Evolutionary conservation across 2,329 filamentous ascomycete genomes (phyloP), one percentile per base, ranked within the genome.

Genomic region (Epichloe baconii): DNA sequence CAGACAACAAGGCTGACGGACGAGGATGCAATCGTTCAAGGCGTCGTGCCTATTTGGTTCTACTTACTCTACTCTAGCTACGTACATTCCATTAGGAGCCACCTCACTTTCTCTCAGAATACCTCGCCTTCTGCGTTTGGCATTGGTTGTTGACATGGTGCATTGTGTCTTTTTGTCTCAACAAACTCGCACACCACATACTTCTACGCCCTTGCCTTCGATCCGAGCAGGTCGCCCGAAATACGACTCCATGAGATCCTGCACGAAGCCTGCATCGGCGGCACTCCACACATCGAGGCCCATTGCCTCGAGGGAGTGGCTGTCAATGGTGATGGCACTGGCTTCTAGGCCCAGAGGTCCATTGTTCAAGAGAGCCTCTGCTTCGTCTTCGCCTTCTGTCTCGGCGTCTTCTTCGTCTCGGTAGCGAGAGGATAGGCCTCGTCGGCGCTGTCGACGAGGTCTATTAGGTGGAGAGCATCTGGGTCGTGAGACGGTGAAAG

Each of bases 231-330:
- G 66, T 15, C 82, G 71, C 34, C 72, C 79, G 67, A 88, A 89
- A 68, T 87, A 91, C 56, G 78, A 67, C 55, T 66, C 72, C 44
- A 79, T 70, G 48, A 86, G 70, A 50, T 82, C 80, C 55, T 70
- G 70, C 15, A 88, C 76, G 61, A 90, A 91, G 3, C 71, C 71
- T n/a, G 77, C 78, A 62, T 91, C 87, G 15, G 72, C 71, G 35
- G 76, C 71, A 62, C 84, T 89, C 86, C 86, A 93, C 1, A 82
- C 74, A 59, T 93, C 87, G 19, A 93, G 73, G 0, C 87, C 87
- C 80, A 91, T 85, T 44, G 75, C 72, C 53, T 79, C 76, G 47
- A 91, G 64, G 50, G 85, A 80, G 26, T 82, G 80, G 56, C 77
- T 79, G 55, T 76, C 77, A 21, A 91, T 69, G 12, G 74, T 71